A percentile compares a stretch with the other conserved stretches of the same genome.
phyloP scores from a whole-genome alignment of 371 early-diverging fungal species.

The Syncephalis plumigaleata region DNA sequence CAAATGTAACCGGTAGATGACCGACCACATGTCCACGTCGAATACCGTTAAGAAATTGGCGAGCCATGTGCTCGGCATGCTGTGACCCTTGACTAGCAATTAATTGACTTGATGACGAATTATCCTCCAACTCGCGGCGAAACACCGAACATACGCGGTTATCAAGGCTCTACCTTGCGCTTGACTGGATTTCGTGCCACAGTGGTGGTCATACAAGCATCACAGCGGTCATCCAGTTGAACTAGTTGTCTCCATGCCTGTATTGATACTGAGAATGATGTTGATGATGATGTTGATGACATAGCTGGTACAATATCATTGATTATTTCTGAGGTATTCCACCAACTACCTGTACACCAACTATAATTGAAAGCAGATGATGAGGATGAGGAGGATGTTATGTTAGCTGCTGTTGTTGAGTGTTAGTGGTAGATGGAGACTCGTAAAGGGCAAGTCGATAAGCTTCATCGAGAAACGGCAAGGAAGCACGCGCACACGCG shows the following conservation, averaged over 20 bases:
- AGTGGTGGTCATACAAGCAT: slow-evolving; percentile 31
- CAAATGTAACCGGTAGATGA: slow-evolving; percentile 55
- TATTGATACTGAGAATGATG: background rate
- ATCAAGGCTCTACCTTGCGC: slow-evolving; percentile 48
- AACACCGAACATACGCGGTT: slow-evolving; percentile 42
- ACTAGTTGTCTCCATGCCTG: slow-evolving; percentile 11
- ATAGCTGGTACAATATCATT: no score
- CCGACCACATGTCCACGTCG: slow-evolving; percentile 24
- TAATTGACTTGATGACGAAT: no score
- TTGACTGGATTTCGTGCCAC: slow-evolving; percentile 51
- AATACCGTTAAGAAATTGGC: background rate
- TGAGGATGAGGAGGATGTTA: no score
- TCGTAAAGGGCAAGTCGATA: slow-evolving; percentile 17
- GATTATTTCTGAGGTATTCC: background rate
- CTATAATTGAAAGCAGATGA: no score
- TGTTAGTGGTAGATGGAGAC: no score
- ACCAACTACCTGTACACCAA: background rate
- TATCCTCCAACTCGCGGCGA: slow-evolving; percentile 25
- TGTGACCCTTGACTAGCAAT: no score
- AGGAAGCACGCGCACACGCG: slow-evolving; percentile 42
- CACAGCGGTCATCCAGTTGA: slow-evolving; percentile 24
- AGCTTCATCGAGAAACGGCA: slow-evolving; percentile 45
- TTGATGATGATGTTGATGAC: no score
- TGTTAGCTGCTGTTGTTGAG: no score
- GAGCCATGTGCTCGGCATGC: slow-evolving; percentile 5